Base-by-base conservation (phyloP, 208 protist genomes). In the Strigomonas culicis region DNA sequence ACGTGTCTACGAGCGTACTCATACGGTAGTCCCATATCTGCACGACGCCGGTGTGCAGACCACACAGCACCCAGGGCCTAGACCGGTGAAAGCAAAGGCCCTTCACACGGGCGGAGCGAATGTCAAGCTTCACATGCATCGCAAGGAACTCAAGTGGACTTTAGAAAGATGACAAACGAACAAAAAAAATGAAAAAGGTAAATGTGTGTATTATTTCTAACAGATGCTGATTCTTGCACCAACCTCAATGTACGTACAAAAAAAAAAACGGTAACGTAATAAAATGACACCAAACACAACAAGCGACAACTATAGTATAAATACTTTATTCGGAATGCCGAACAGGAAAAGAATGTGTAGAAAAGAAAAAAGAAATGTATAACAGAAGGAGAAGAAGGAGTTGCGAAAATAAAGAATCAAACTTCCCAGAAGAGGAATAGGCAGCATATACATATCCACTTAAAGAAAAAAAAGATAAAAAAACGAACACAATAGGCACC, bases 11-110 rank as follows among this genome's bases (percentile, higher is more conserved):
- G 11, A 97, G 84, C 7, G 94, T 98, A 52, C 96, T 95, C 84
- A 99, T 98, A 41, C 97, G 84, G 75, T 99, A 99, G 77, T 99
- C 98, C 95, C 97, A 99, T 19, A 99, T 92, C 77, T 99, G 97
- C 28, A 99, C 99, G 8, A 91, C 79, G 56, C 99, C 99, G 68
- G 98, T 99, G 82, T 99, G 98, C 21, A 99, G 81, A 11, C 85
- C 94, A 25, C 97, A 98, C 2, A 99, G 75, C n/a, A 99, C 87
- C 98, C 98, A 99, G 13, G 98, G 95, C 17, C 98, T 64, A 24
- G 83, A 87, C 32, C 95, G 97, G 88, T 99, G 99, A 72, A 99
- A 99, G 63, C 87, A 86, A 17, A 99, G 71, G 4, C 97, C 98
- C 80, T 99, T 99, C 31, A 99, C 98, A 31, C 98, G 87, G 61